phyloP scores from a whole-genome alignment of 352 stramenopile species.

The Phytophthora sojae region DNA sequence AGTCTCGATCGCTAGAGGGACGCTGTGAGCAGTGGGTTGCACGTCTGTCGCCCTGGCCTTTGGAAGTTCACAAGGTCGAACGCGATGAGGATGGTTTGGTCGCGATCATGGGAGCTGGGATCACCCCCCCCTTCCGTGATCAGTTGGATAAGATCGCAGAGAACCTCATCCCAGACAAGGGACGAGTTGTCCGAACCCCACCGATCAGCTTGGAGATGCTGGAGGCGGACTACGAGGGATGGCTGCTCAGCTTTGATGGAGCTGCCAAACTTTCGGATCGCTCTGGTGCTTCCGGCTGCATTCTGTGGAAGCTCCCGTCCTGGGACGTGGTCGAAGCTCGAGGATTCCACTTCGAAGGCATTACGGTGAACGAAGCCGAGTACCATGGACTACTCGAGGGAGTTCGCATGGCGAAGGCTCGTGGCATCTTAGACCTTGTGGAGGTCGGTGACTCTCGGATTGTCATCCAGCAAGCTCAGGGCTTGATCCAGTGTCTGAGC shows the following conservation, averaged over 20 bases:
- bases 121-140: conserved; percentile 8
- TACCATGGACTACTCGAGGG: too few relatives aligned
- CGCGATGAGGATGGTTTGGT: conserved; percentile 7
- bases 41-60: background rate
- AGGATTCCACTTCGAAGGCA: too few relatives aligned
- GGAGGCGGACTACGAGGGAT: background rate
- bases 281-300: too few relatives aligned
- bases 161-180: too few relatives aligned
- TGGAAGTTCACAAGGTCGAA: conserved; percentile 5
- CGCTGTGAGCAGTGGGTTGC: too few relatives aligned
- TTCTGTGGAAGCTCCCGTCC: too few relatives aligned
- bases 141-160: conserved; percentile 9
- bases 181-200: background rate
- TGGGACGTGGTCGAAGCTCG: too few relatives aligned
- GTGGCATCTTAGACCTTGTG: too few relatives aligned
- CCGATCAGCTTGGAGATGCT: conserved; percentile 17
- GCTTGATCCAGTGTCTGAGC: conserved; percentile 12
- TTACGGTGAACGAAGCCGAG: too few relatives aligned
- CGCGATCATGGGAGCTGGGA: conserved; percentile 10
- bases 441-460: too few relatives aligned
- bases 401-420: too few relatives aligned
- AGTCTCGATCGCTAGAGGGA: too few relatives aligned
- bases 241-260: conserved; percentile 13
- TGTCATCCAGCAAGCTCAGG: conserved; percentile 18
- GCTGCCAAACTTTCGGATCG: conserved; percentile 4